phyloP scores from a whole-genome alignment of 345 rosid genomes.

The Hibiscus trionum region DNA sequence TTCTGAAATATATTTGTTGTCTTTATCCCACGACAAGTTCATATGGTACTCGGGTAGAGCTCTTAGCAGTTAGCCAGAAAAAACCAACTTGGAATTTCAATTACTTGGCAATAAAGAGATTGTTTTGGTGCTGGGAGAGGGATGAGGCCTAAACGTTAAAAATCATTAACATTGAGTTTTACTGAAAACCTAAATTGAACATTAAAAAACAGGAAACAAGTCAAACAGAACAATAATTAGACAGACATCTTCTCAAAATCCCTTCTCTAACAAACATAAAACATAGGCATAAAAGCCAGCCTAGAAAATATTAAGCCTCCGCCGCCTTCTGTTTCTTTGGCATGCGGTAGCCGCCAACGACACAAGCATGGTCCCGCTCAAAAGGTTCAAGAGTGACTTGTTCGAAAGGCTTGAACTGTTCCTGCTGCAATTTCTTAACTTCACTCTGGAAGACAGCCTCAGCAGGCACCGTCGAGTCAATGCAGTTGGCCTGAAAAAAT shows the following conservation, averaged over 20 bases:
- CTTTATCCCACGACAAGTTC: no score
- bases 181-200: background rate
- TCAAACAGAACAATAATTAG: background rate
- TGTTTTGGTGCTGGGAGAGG: no score
- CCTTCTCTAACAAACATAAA: background rate
- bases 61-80: no score
- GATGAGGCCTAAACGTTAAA: no score
- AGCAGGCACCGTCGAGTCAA: conserved; percentile 81
- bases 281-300: background rate
- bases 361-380: conserved; percentile 97
- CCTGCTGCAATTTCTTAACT: conserved; percentile 75
- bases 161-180: background rate
- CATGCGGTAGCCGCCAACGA: conserved; percentile 76
- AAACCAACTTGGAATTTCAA: no score
- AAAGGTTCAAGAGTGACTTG: conserved; percentile 93
- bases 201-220: background rate
- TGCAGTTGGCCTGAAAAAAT: conserved; percentile 69
- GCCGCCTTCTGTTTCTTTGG: conserved; percentile 64
- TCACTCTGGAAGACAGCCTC: conserved; percentile 79
- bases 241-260: background rate
- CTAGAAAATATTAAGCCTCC: background rate
- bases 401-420: conserved; percentile 80
- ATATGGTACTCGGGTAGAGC: no score
- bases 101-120: no score
- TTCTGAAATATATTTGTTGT: no score